A percentile compares a stretch with the other conserved stretches of the same genome.
phyloP scores from a whole-genome alignment of 495 filamentous ascomycete genomes.

The Endocarpon pusillum region DNA sequence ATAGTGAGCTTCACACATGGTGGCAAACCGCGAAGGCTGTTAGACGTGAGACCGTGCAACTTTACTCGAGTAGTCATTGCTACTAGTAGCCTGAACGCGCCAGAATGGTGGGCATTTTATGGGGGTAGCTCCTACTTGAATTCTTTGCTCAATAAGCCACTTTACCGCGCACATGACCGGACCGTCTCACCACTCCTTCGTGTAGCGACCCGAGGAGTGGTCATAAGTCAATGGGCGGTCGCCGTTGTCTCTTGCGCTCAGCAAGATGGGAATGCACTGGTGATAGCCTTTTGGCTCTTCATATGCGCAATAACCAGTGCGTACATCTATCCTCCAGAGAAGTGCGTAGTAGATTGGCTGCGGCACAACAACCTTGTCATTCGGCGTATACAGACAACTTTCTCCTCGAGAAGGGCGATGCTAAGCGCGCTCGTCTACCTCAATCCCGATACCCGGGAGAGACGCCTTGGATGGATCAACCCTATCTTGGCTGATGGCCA shows the following conservation, averaged over 20 bases:
- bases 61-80: neutral
- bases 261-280: neutral
- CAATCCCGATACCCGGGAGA: neutral
- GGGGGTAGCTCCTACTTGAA: neutral
- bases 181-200: neutral
- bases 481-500: neutral
- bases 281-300: neutral
- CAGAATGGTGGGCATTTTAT: neutral
- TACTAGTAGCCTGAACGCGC: neutral
- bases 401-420: neutral
- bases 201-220: neutral
- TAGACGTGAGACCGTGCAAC: neutral
- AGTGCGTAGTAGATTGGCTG: neutral
- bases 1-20: conserved; percentile 1
- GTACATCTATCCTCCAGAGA: neutral
- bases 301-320: neutral
- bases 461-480: neutral
- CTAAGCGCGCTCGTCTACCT: neutral
- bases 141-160: neutral
- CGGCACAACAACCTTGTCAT: neutral
- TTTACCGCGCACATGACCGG: neutral
- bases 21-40: conserved; percentile 1
- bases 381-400: neutral
- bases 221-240: neutral
- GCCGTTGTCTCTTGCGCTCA: neutral